Conservation (phyloP, 106 monocot genomes). For the Posidonia australis region DNA sequence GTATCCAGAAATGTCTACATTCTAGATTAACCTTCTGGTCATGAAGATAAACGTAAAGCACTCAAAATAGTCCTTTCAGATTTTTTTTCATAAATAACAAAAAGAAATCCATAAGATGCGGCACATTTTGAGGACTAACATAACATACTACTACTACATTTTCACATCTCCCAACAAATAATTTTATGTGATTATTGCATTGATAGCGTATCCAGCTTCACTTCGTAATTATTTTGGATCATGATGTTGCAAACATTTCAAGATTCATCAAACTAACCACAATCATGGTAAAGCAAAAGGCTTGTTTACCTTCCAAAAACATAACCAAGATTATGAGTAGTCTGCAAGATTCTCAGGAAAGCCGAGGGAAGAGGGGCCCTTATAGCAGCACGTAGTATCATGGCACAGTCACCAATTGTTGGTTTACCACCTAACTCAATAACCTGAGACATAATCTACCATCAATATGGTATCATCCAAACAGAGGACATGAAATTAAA, state of each 20-base stretch:
- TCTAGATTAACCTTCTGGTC: no score
- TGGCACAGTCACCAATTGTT: slow-evolving; percentile 94
- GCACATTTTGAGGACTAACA: no score
- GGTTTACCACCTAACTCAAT: slow-evolving; percentile 81
- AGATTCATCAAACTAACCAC: background rate
- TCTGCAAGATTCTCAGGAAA: slow-evolving; percentile 72
- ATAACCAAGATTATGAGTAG: slow-evolving; percentile 79
- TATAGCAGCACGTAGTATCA: slow-evolving; percentile 83
- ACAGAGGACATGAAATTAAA: background rate
- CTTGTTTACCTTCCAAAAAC: slow-evolving; percentile 70
- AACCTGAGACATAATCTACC: slow-evolving; percentile 41
- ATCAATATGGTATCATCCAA: background rate
- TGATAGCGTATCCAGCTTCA: background rate
- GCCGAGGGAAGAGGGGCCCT: slow-evolving; percentile 81
- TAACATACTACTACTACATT: no score
- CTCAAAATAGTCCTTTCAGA: no score
- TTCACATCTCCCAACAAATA: no score
- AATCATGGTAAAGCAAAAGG: background rate
- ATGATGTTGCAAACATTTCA: no score
- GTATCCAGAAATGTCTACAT: no score
- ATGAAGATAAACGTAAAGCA: no score
- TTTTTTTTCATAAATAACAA: no score
- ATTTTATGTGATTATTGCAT: background rate
- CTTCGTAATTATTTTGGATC: no score
- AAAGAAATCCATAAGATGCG: no score